phyloP scores from a whole-genome alignment of 2,329 filamentous ascomycete species.

The Aspergillus spinulosporus region DNA sequence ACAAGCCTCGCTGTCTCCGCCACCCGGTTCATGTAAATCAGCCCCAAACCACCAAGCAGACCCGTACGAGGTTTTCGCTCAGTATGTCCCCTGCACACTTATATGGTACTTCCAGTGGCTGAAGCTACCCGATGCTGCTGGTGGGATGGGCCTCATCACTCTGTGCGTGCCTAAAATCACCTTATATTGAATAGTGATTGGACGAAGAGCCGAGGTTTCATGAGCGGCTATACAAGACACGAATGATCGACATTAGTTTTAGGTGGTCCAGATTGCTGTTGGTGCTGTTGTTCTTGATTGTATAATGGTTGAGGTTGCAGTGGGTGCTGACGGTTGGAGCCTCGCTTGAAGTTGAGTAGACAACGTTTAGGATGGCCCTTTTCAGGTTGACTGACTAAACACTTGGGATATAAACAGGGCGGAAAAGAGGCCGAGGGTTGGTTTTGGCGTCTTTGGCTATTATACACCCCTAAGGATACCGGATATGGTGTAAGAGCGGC shows the following conservation, averaged over 20 bases:
- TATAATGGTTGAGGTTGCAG: neutral
- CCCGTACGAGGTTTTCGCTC: neutral
- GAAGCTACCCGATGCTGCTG: neutral
- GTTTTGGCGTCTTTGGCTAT: too few relatives aligned
- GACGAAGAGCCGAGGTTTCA: neutral
- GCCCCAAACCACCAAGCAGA: neutral
- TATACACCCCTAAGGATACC: too few relatives aligned
- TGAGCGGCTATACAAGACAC: neutral
- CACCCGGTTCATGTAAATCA: neutral
- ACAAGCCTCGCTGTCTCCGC: too few relatives aligned
- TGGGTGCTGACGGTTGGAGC: neutral
- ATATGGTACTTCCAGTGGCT: neutral
- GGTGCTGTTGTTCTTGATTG: neutral
- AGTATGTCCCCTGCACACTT: slow-evolving; percentile 2
- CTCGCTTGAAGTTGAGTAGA: neutral
- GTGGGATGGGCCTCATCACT: neutral
- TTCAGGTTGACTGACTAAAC: too few relatives aligned
- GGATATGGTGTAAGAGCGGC: too few relatives aligned
- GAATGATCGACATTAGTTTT: neutral
- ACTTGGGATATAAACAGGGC: too few relatives aligned
- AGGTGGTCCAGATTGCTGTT: neutral
- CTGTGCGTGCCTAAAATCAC: neutral
- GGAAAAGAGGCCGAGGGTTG: too few relatives aligned
- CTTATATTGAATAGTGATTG: neutral
- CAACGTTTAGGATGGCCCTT: too few relatives aligned